Base-by-base conservation (phyloP, 2,329 filamentous ascomycete species). In the Pseudogymnoascus sp. region DNA sequence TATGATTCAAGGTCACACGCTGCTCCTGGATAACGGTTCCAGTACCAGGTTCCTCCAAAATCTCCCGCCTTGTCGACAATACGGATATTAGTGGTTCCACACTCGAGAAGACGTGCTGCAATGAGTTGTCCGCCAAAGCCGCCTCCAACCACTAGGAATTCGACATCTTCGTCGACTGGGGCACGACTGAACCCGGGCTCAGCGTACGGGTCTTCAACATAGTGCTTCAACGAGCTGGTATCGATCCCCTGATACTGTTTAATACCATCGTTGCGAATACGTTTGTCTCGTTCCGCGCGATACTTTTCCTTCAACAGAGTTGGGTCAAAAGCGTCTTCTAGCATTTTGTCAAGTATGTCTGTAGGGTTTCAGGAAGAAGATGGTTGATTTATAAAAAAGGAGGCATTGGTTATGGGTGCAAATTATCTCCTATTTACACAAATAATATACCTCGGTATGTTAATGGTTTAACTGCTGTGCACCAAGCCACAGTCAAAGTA, bases 1-100 rank as follows among this genome's bases (percentile, higher is more conserved):
- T 82, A 85, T 61, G 78, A 77, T 71, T 88, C 85, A 2, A 85
- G 73, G 67, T 88, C 85, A 68, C 84, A 87, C 65, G 71, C 73
- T 3, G 79, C 66, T 3, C 79, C 79, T 1, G 79, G 78, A 63
- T 80, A 81, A 8, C 75, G 72, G 56, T 81, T 80, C 76, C 76
- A 80, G 66, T 78, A 81, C 72, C 79, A 81, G 1, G 77, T 79
- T 0, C 79, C 79, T 3, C 79, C 78, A 68, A 80, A 80, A 5
- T 77, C 77, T 3, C 76, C 77, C 3, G 78, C 78, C 16, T 72
- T 80, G 66, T 80, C 79, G 8, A 79, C 68, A 37, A 80, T 74
- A 14, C 72, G 65, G 24, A 80, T 74, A 53, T 78, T 73, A 4
- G 71, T 67, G 7, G 70, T 26, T 8, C 65, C 65, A 10, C 38